Evolutionary conservation across 805 yeast genomes (phyloP).

Genomic region (Monosporozyma yasuniensis): DNA sequence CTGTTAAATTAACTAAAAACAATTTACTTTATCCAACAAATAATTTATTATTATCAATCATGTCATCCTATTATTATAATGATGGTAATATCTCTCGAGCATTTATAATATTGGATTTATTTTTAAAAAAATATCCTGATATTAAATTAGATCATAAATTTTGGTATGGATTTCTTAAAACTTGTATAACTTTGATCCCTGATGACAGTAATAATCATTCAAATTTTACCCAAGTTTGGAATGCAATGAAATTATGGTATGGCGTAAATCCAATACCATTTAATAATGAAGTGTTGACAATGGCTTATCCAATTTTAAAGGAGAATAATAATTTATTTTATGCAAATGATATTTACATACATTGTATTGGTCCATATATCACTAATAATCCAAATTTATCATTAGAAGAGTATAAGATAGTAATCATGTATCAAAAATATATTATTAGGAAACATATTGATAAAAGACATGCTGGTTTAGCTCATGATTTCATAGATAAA

Average conservation of each 20-base stretch:
- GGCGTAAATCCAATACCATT: constrained; percentile 9
- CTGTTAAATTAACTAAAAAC: neutral
- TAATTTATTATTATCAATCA: constrained; percentile 15
- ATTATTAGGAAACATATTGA: constrained; percentile 13
- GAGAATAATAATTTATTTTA: constrained; percentile 12
- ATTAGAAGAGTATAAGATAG: constrained; percentile 6
- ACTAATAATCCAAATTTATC: neutral
- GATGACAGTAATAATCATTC: neutral
- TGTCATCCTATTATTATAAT: constrained; percentile 14
- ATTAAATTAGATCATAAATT: constrained; percentile 15
- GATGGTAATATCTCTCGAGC: constrained; percentile 12
- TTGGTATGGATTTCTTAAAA: constrained; percentile 19
- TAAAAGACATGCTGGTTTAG: constrained; percentile 9
- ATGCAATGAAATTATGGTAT: constrained; percentile 21
- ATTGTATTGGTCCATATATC: neutral
- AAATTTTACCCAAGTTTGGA: constrained; percentile 10
- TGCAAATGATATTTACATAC: constrained; percentile 12
- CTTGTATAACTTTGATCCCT: neutral
- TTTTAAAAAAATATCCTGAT: constrained; percentile 16
- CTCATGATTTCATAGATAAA: constrained; percentile 16
- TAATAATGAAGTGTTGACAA: constrained; percentile 14
- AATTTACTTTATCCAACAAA: constrained; percentile 12
- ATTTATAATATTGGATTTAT: constrained; percentile 11
- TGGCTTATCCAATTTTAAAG: constrained; percentile 5
- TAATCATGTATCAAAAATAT: constrained; percentile 17